Evolutionary conservation across 106 monocot genomes (phyloP).

Genomic region (Ottelia alismoides): DNA sequence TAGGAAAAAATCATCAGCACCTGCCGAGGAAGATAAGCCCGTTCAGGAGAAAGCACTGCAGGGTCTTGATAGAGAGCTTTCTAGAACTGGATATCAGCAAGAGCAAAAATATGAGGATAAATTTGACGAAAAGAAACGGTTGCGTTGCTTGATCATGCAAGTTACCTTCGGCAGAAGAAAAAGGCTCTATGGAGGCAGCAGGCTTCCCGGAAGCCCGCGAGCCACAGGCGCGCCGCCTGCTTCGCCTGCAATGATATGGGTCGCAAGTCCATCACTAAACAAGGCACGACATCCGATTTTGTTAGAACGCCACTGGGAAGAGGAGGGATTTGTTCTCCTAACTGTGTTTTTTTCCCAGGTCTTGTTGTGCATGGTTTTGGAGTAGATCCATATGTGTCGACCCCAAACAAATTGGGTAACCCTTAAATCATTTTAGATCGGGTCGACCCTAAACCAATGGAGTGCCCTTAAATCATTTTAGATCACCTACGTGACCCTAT

Average conservation of each 20-base stretch:
- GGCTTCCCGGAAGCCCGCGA: slow-evolving; percentile 86
- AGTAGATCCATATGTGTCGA: too few relatives aligned
- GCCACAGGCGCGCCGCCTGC: slow-evolving; percentile 41
- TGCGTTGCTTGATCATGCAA: background rate
- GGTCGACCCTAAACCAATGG: too few relatives aligned
- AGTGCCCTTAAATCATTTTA: too few relatives aligned
- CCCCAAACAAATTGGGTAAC: too few relatives aligned
- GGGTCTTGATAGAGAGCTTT: slow-evolving; percentile 46
- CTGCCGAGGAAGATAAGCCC: slow-evolving; percentile 92
- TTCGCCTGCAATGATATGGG: slow-evolving; percentile 22
- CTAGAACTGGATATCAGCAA: slow-evolving; percentile 44
- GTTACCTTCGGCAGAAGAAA: slow-evolving; percentile 50
- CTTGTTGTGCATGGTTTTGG: too few relatives aligned
- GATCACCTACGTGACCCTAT: too few relatives aligned
- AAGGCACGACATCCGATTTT: too few relatives aligned
- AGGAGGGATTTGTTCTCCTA: too few relatives aligned
- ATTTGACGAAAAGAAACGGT: background rate
- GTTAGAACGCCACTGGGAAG: too few relatives aligned
- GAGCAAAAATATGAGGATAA: background rate
- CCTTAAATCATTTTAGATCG: too few relatives aligned
- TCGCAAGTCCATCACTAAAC: slow-evolving; percentile 29
- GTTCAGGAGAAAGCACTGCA: slow-evolving; percentile 94
- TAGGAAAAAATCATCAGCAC: slow-evolving; percentile 13
- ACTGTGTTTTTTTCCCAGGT: too few relatives aligned
- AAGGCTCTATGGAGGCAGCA: slow-evolving; percentile 75